Conservation (phyloP, 2,329 filamentous ascomycete genomes). For the Paecilomyces sp. region DNA sequence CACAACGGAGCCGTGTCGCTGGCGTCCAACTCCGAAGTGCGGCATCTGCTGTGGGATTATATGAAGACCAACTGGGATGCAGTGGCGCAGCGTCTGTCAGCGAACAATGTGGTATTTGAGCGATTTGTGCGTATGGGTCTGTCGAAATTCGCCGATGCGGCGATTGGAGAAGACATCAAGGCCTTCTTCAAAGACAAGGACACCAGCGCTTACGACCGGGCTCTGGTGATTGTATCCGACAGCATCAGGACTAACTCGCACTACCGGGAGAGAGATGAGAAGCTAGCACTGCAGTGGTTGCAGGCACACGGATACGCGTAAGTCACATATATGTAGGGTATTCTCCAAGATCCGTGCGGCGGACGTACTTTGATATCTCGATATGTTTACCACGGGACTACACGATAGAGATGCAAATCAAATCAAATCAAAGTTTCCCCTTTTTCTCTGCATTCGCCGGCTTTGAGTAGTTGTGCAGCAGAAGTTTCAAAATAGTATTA, state of each 20-base stretch:
- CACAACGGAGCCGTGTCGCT: conserved; percentile 72
- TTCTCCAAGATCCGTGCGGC: not conserved
- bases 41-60: conserved; percentile 75
- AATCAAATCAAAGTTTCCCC: not conserved
- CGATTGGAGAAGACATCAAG: conserved; percentile 67
- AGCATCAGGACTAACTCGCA: conserved; percentile 75
- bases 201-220: conserved; percentile 77
- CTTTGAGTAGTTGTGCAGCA: not conserved
- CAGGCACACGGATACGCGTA: conserved; percentile 51
- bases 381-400: not conserved
- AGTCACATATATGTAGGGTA: conserved; percentile 8
- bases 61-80: conserved; percentile 76
- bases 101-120: conserved; percentile 82
- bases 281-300: conserved; percentile 72
- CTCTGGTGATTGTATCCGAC: conserved; percentile 76
- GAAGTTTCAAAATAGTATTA: too few species aligned
- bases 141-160: conserved; percentile 66
- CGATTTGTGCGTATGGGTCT: conserved; percentile 75
- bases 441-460: not conserved
- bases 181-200: conserved; percentile 83
- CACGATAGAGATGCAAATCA: not conserved
- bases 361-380: not conserved
- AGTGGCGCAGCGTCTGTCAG: conserved; percentile 63
- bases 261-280: conserved; percentile 72
- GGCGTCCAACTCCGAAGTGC: conserved; percentile 63